Percentiles rank a stretch among this genome's conserved stretches.
These are phyloP conservation scores for Ceratocystis huliohia DNA, from an alignment of 2,329 filamentous ascomycete species.

Conservation along the genomic window DNA sequence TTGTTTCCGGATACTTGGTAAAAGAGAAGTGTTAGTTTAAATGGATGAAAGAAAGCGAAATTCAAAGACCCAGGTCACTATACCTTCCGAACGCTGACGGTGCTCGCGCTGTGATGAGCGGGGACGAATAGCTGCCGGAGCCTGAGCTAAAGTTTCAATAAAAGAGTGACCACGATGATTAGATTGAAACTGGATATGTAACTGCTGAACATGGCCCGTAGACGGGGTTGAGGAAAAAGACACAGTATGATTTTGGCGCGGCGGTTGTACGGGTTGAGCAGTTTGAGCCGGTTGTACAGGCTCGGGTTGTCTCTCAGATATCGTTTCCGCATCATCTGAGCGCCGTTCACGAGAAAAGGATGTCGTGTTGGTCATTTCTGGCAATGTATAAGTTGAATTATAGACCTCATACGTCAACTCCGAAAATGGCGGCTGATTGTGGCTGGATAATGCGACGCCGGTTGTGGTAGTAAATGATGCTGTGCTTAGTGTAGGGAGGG, in stretches of 20 bases:
- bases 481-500: background rate
- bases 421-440: background rate
- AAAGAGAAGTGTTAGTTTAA: background rate
- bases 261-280: background rate
- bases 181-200: background rate
- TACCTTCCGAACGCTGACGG: slow-evolving; percentile 4
- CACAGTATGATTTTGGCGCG: background rate
- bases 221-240: background rate
- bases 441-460: background rate
- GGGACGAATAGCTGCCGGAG: background rate
- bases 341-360: background rate
- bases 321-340: background rate
- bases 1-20: background rate
- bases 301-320: background rate
- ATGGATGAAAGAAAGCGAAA: background rate
- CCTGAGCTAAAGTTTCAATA: background rate
- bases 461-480: background rate
- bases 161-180: background rate
- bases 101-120: background rate
- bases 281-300: background rate
- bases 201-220: background rate
- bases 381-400: background rate
- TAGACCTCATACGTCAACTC: background rate
- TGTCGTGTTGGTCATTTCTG: background rate
- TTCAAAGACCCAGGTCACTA: background rate